Conservation (phyloP, 805 yeast genomes). For the Pichia rugopelliculosa region DNA sequence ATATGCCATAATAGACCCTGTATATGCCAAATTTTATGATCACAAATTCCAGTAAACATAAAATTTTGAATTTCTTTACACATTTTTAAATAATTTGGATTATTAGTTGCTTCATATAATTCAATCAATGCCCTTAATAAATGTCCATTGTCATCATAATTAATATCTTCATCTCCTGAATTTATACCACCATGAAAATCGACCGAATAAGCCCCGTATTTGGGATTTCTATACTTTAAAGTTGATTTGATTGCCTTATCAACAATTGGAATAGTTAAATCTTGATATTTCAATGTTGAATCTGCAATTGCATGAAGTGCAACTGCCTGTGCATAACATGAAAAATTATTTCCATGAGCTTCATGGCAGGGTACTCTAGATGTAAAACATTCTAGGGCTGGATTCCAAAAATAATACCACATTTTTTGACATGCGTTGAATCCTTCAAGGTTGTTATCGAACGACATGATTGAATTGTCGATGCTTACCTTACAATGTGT, state of each 20-base stretch:
- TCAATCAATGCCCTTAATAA: slow-evolving; percentile 56
- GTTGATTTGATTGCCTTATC: slow-evolving; percentile 45
- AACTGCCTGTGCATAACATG: slow-evolving; percentile 64
- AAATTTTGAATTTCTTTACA: slow-evolving; percentile 54
- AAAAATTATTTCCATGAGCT: slow-evolving; percentile 45
- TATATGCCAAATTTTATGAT: slow-evolving; percentile 33
- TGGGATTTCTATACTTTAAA: slow-evolving; percentile 43
- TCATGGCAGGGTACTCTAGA: slow-evolving; percentile 36
- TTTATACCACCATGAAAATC: slow-evolving; percentile 15
- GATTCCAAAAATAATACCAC: slow-evolving; percentile 38
- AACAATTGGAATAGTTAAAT: slow-evolving; percentile 46
- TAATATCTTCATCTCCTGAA: slow-evolving; percentile 54
- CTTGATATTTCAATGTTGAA: slow-evolving; percentile 47
- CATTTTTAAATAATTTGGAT: slow-evolving; percentile 42
- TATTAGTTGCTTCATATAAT: slow-evolving; percentile 61
- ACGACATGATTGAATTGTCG: slow-evolving; percentile 11
- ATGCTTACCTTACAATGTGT: not conserved
- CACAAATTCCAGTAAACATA: slow-evolving; percentile 58
- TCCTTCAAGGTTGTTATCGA: slow-evolving; percentile 31
- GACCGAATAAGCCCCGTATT: slow-evolving; percentile 54
- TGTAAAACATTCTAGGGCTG: slow-evolving; percentile 30
- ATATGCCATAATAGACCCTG: slow-evolving; percentile 71
- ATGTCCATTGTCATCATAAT: slow-evolving; percentile 73
- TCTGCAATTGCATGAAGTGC: slow-evolving; percentile 63
- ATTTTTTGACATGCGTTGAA: slow-evolving; percentile 32